Evolutionary conservation across 2,329 filamentous ascomycete genomes (phyloP).

Genomic region (Aspergillus ruber): DNA sequence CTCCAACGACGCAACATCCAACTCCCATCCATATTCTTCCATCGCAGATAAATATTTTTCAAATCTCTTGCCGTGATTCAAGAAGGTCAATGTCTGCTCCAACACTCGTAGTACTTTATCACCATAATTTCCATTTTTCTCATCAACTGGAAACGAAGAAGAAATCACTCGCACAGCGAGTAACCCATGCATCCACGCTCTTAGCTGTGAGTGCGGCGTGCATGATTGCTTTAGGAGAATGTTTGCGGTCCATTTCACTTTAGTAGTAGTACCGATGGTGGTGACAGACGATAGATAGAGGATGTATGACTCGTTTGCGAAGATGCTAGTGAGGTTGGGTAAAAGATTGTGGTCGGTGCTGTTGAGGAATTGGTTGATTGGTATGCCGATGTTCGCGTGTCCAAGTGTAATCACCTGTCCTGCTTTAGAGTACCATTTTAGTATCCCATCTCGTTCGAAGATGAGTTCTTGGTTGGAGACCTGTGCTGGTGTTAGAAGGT

Average conservation of each 20-base stretch:
- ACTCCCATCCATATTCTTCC: slow-evolving; percentile 57
- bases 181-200: slow-evolving; percentile 58
- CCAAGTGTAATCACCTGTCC: slow-evolving; percentile 34
- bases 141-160: not conserved
- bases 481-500: slow-evolving; percentile 54
- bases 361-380: slow-evolving; percentile 31
- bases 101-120: slow-evolving; percentile 27
- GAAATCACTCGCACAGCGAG: slow-evolving; percentile 34
- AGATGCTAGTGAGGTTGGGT: slow-evolving; percentile 47
- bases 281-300: slow-evolving; percentile 48
- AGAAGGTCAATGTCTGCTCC: slow-evolving; percentile 37
- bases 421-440: slow-evolving; percentile 45
- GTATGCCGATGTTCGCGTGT: slow-evolving; percentile 49
- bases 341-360: slow-evolving; percentile 30
- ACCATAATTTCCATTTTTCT: not conserved
- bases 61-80: slow-evolving; percentile 40
- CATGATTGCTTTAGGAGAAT: slow-evolving; percentile 60
- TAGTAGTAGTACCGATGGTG: not conserved
- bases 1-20: slow-evolving; percentile 59
- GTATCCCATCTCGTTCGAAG: slow-evolving; percentile 58
- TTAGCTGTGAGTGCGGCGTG: slow-evolving; percentile 46
- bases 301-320: slow-evolving; percentile 51
- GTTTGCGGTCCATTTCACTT: slow-evolving; percentile 29
- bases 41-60: slow-evolving; percentile 38
- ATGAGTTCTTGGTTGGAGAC: slow-evolving; percentile 55